These are phyloP conservation scores for Ophiostoma angusticollis DNA, from an alignment of 2,329 filamentous ascomycete species.

Conservation along the genomic window DNA sequence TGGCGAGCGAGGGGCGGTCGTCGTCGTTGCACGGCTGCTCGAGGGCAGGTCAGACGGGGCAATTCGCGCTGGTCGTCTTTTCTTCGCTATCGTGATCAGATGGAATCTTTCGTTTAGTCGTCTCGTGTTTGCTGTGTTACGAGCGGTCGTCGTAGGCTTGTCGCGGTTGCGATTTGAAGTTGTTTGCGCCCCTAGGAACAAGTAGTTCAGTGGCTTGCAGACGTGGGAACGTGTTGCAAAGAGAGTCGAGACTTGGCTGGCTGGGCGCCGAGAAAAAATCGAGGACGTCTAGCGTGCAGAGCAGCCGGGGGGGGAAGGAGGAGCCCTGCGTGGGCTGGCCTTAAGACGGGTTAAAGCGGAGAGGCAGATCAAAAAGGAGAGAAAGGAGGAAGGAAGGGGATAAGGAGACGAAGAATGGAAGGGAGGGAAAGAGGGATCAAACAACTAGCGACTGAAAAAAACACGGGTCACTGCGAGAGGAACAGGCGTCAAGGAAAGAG, in stretches of 20 bases:
- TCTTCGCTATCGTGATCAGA: too few relatives aligned
- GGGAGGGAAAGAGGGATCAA: background rate
- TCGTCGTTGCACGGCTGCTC: too few relatives aligned
- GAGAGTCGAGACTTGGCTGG: conserved; percentile 2
- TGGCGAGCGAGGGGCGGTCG: too few relatives aligned
- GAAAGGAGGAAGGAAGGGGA: background rate
- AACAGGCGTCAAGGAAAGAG: background rate
- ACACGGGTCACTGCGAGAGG: background rate
- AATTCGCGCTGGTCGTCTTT: too few relatives aligned
- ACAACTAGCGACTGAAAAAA: background rate
- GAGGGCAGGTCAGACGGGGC: too few relatives aligned
- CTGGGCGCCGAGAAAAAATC: conserved; percentile 10
- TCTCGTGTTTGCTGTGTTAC: too few relatives aligned
- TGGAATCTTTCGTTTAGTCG: too few relatives aligned
- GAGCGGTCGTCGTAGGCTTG: too few relatives aligned
- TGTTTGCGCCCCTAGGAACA: too few relatives aligned
- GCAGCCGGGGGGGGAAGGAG: background rate
- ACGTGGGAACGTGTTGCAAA: background rate
- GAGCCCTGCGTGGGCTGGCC: background rate
- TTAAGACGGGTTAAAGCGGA: too few relatives aligned
- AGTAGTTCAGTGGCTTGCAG: conserved; percentile 5
- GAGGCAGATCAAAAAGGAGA: background rate
- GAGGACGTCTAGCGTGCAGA: conserved; percentile 1
- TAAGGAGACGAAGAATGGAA: conserved; percentile 1
- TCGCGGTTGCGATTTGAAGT: too few relatives aligned